These are phyloP conservation scores for Paramecium tetraurelia DNA, from an alignment of 73 alveolate species.

Conservation along the genomic window DNA sequence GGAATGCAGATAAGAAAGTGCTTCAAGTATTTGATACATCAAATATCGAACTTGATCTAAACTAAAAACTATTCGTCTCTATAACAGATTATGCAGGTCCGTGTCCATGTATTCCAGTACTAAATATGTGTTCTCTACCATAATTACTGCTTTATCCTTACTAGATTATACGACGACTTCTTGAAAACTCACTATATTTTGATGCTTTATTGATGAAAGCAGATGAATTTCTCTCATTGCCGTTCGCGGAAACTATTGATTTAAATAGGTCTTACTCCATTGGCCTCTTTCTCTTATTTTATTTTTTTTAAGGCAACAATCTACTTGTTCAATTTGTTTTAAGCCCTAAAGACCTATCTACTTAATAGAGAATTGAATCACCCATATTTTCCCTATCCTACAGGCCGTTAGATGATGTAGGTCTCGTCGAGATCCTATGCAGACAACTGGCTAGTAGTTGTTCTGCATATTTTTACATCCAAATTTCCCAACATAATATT, in stretches of 20 bases:
- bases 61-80: neutral
- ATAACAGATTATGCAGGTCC: neutral
- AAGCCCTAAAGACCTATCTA: neutral
- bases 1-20: neutral
- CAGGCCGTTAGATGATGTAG: neutral
- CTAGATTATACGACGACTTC: slow-evolving; percentile 18
- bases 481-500: slow-evolving; percentile 31
- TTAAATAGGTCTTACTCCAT: neutral
- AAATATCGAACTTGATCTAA: neutral
- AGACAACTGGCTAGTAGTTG: neutral
- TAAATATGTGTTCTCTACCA: neutral
- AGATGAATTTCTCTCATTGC: slow-evolving; percentile 43
- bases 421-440: neutral
- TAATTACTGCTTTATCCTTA: neutral
- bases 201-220: neutral
- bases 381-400: slow-evolving; percentile 49
- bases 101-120: slow-evolving; percentile 23
- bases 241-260: slow-evolving; percentile 11
- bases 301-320: slow-evolving; percentile 28
- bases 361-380: neutral
- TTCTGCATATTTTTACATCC: neutral
- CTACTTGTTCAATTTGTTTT: neutral
- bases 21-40: neutral
- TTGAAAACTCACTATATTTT: slow-evolving; percentile 1
- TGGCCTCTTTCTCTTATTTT: slow-evolving; percentile 26